A percentile compares a stretch with the other conserved stretches of the same genome.
These are phyloP conservation scores for Geotrichum reessii DNA, from an alignment of 1,139 yeast genomes.

Conservation along the genomic window DNA sequence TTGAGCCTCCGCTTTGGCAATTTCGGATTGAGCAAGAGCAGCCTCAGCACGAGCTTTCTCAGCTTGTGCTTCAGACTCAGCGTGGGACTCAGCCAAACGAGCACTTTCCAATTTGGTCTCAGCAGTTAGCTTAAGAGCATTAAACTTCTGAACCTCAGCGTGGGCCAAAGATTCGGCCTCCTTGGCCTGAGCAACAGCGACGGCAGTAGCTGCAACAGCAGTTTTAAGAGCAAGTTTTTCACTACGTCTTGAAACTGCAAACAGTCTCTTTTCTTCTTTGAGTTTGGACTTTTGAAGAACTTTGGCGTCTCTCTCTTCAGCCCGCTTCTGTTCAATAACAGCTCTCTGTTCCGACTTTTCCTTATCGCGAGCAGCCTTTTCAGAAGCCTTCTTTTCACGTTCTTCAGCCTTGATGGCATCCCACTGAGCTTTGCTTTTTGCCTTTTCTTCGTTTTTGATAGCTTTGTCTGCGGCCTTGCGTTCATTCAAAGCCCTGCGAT, in stretches of 20 bases:
- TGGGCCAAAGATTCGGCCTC: slow-evolving; percentile 25
- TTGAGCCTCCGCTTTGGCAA: slow-evolving; percentile 25
- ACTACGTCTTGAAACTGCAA: slow-evolving; percentile 12
- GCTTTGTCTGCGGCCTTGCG: slow-evolving; percentile 30
- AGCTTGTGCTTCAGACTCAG: slow-evolving; percentile 20
- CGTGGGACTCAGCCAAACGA: slow-evolving; percentile 29
- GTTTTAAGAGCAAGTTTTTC: slow-evolving; percentile 19
- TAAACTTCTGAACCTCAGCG: slow-evolving; percentile 28
- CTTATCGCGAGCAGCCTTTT: slow-evolving; percentile 18
- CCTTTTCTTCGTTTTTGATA: slow-evolving; percentile 25
- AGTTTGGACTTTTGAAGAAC: slow-evolving; percentile 20
- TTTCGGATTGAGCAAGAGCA: slow-evolving; percentile 23
- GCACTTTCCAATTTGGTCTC: slow-evolving; percentile 31
- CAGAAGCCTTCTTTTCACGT: slow-evolving; percentile 20
- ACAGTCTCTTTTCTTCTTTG: slow-evolving; percentile 19
- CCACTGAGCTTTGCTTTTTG: slow-evolving; percentile 24
- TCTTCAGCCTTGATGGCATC: slow-evolving; percentile 21
- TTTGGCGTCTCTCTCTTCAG: slow-evolving; percentile 21
- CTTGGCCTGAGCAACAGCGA: slow-evolving; percentile 28
- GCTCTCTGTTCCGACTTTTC: slow-evolving; percentile 12
- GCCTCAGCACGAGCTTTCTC: slow-evolving; percentile 21
- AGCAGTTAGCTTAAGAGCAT: slow-evolving; percentile 24
- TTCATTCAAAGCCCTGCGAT: slow-evolving; percentile 28
- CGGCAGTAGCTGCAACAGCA: slow-evolving; percentile 23
- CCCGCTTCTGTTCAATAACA: slow-evolving; percentile 4